phyloP scores from a whole-genome alignment of 345 rosid genomes.

The Eucalyptus marginata region DNA sequence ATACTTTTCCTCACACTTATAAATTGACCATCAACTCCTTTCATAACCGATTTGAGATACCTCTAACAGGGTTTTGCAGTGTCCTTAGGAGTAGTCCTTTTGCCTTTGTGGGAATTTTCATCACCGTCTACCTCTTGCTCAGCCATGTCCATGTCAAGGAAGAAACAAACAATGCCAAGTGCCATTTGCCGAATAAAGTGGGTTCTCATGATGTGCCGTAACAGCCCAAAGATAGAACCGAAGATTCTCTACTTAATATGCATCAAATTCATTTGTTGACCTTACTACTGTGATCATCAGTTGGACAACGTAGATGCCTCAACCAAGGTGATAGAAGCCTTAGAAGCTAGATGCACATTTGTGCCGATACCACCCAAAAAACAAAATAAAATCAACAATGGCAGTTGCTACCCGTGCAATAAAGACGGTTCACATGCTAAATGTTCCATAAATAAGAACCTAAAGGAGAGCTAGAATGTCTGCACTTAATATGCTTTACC shows the following conservation, averaged over 20 bases:
- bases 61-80: slow-evolving; percentile 44
- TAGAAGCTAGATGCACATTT: neutral
- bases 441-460: neutral
- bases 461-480: neutral
- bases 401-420: neutral
- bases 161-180: neutral
- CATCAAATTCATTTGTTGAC: neutral
- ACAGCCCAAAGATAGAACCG: neutral
- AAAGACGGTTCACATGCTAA: neutral
- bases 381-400: neutral
- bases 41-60: neutral
- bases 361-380: neutral
- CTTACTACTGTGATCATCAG: neutral
- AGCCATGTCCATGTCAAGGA: slow-evolving; percentile 43
- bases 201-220: neutral
- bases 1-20: slow-evolving; percentile 11
- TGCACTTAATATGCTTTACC: neutral
- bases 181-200: neutral
- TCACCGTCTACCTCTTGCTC: slow-evolving; percentile 59
- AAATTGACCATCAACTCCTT: too few species aligned
- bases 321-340: neutral
- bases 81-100: slow-evolving; percentile 40
- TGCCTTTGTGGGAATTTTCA: slow-evolving; percentile 25
- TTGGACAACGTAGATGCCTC: neutral
- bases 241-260: neutral